These are phyloP conservation scores for Pseudohalonectria lignicola DNA, from an alignment of 2,329 filamentous ascomycete species.

Conservation along the genomic window DNA sequence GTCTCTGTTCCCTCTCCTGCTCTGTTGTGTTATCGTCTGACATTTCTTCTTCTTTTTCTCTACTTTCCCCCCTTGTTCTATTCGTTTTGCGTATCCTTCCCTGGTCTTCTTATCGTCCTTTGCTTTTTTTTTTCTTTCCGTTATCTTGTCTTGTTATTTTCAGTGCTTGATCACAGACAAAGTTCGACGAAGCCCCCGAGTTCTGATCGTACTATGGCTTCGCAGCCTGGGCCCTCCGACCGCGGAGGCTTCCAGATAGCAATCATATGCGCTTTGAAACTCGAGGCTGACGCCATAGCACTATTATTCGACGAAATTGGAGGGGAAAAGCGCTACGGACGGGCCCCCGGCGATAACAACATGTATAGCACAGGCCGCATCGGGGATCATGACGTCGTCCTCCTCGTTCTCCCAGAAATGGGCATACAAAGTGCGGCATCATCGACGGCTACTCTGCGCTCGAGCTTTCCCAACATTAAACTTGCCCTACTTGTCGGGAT, in stretches of 20 bases:
- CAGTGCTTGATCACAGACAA: neutral
- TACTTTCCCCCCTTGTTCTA: no score
- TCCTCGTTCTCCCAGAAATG: conserved; percentile 15
- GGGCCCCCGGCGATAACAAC: neutral
- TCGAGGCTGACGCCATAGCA: neutral
- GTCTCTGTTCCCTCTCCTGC: no score
- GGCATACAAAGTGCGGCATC: conserved; percentile 16
- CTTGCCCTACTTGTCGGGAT: conserved; percentile 26
- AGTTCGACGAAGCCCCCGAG: no score
- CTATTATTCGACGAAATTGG: neutral
- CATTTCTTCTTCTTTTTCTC: no score
- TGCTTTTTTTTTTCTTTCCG: no score
- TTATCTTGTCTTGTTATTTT: no score
- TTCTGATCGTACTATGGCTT: neutral
- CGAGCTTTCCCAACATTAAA: conserved; percentile 20
- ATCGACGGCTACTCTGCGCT: conserved; percentile 14
- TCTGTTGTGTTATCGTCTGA: no score
- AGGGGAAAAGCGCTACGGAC: neutral
- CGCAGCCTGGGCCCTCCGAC: neutral
- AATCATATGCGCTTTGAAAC: neutral
- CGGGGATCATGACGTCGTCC: conserved; percentile 15
- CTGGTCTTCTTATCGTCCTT: no score
- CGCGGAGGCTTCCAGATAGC: neutral
- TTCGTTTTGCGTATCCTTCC: no score
- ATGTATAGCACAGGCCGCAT: conserved; percentile 18